phyloP scores from a whole-genome alignment of 2,329 filamentous ascomycete genomes.

The Calycina herbarum region DNA sequence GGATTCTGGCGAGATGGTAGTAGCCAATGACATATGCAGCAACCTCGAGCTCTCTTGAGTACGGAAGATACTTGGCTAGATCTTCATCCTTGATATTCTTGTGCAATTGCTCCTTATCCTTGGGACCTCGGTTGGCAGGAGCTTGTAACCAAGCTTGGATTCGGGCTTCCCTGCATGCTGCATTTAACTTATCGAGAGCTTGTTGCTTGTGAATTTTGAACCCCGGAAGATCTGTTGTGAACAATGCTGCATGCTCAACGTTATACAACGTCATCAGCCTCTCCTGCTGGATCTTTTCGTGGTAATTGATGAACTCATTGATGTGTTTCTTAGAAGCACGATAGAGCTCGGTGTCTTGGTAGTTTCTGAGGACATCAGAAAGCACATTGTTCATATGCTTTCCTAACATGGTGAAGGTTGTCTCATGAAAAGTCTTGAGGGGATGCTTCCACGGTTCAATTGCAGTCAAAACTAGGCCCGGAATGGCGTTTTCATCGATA shows the following conservation, averaged over 20 bases:
- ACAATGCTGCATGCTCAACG: not conserved
- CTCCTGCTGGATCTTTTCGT: conserved; percentile 9
- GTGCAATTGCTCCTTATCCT: not conserved
- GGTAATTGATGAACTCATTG: conserved; percentile 16
- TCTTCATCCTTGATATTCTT: conserved; percentile 17
- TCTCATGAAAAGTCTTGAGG: conserved; percentile 44
- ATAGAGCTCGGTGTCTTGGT: conserved; percentile 22
- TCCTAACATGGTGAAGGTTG: conserved; percentile 50
- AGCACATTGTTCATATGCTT: conserved; percentile 33
- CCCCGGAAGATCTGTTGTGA: conserved; percentile 32
- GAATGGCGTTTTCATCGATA: conserved; percentile 50
- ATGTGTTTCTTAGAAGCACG: conserved; percentile 14
- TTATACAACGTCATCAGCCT: not conserved
- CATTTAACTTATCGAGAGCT: conserved; percentile 48
- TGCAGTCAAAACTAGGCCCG: conserved; percentile 50
- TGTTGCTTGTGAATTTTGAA: conserved; percentile 48
- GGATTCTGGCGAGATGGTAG: conserved; percentile 64
- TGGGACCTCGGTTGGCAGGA: not conserved
- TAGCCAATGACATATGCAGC: conserved; percentile 66
- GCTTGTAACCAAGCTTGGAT: conserved; percentile 42
- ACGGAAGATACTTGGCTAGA: conserved; percentile 51
- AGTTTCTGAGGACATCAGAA: conserved; percentile 12
- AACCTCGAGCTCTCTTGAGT: conserved; percentile 59
- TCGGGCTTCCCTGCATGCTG: conserved; percentile 51
- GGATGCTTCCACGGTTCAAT: conserved; percentile 59